Percentiles rank a stretch among this genome's conserved stretches.
Conservation (phyloP, 179 eudicot genomes). For the Vitellaria paradoxa region DNA sequence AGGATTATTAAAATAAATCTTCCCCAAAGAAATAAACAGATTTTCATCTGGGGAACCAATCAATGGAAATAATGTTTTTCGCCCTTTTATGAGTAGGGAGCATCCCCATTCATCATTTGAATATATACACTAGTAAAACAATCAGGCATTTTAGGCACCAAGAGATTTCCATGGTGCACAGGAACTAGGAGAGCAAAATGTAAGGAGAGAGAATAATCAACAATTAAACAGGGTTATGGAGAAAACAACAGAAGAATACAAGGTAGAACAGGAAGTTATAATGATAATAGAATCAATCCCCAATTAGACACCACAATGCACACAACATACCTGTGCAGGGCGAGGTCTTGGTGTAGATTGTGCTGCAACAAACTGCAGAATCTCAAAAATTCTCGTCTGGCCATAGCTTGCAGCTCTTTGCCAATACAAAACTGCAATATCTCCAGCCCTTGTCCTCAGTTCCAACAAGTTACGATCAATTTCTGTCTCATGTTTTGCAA, state of each 20-base stretch:
- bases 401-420: constrained; percentile 67
- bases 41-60: not conserved
- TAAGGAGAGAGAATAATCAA: not conserved
- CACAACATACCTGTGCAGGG: constrained; percentile 51
- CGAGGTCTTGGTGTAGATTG: constrained; percentile 68
- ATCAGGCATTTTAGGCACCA: not conserved
- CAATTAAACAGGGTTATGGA: not conserved
- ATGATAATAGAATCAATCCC: not conserved
- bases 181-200: not conserved
- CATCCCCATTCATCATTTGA: not conserved
- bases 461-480: constrained; percentile 86
- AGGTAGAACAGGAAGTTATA: not conserved
- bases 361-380: constrained; percentile 79
- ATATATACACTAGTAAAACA: not conserved
- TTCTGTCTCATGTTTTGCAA: constrained; percentile 84
- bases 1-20: not conserved
- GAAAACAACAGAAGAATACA: not conserved
- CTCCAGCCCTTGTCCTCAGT: constrained; percentile 83
- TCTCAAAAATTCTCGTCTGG: constrained; percentile 78
- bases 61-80: not conserved
- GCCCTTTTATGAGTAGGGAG: not conserved
- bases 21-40: not conserved
- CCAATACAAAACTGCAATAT: constrained; percentile 66
- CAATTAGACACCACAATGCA: not conserved
- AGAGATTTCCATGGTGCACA: not conserved